Evolutionary conservation across 129 eudicot species (phyloP), one percentile per base, ranked within the genome.

Genomic region (Flaveria sonorensis): DNA sequence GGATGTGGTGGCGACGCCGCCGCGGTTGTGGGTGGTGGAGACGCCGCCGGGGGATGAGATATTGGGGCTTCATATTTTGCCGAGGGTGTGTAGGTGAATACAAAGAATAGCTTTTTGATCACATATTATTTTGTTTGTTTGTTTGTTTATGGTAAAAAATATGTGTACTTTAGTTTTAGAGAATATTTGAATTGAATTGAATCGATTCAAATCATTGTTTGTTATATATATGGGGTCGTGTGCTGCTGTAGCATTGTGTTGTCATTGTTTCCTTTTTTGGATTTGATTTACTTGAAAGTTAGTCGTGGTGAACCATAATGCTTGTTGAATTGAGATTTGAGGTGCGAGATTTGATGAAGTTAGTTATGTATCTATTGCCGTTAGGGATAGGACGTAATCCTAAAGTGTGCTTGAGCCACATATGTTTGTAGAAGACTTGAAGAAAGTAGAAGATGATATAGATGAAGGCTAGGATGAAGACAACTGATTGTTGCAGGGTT

Each of bases 41-140:
- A 75, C 86, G 48, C 95, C 96, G 4, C 15, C 30, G 10, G 95
- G 95, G 30, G 79, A 77, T 57, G 76, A 86, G 23, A 84, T 81
- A 0, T 65, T 80, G 56, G 80, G 61, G 7, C 23, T 90, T 68
- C 98, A 93, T 82, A 61, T 93, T n/a, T 77, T 93, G 88, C 98
- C 98, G 1, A 81, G 98, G 79, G 57, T 92, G 87, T 83, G 56
- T 5, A 21, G 23, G 7, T 30, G 72, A 71, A 62, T 79, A 77
- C 83, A 79, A 79, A 79, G 16, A 10, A 71, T 39, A 71, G 48
- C 83, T 71, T 79, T 79, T 61, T 7, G 63, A 36, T 50, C 43
- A 10, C 5, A 24, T 20, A 62, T 79, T 79, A 79, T 79, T 70
- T 60, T 59, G 71, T 70, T 79, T 61, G 14, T 79, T 79, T 57